phyloP scores from a whole-genome alignment of 805 yeast species.

The Starmerella sp. region DNA sequence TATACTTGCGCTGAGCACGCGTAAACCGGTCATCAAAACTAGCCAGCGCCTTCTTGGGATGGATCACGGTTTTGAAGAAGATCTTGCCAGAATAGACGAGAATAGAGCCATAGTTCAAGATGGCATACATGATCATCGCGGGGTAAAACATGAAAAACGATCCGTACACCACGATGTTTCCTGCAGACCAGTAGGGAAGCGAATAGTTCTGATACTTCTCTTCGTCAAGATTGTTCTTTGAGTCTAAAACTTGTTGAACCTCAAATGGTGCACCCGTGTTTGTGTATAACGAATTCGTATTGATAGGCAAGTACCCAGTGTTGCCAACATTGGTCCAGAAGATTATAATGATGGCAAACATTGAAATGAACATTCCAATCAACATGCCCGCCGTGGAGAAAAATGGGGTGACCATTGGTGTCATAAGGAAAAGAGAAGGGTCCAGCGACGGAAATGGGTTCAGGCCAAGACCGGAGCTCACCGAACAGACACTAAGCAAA shows the following conservation, averaged over 20 bases:
- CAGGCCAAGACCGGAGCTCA: slow-evolving; percentile 38
- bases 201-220: slow-evolving; percentile 46
- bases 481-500: slow-evolving; percentile 40
- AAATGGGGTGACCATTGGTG: slow-evolving; percentile 36
- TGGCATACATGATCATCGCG: slow-evolving; percentile 38
- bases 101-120: slow-evolving; percentile 20
- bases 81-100: slow-evolving; percentile 2
- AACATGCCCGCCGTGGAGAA: slow-evolving; percentile 30
- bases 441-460: slow-evolving; percentile 47
- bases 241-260: slow-evolving; percentile 39
- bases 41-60: slow-evolving; percentile 25
- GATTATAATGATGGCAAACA: slow-evolving; percentile 24
- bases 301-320: slow-evolving; percentile 44
- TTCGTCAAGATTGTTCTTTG: slow-evolving; percentile 34
- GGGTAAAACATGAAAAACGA: slow-evolving; percentile 48
- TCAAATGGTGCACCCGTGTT: slow-evolving; percentile 37
- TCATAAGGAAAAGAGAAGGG: slow-evolving; percentile 29
- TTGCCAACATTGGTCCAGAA: slow-evolving; percentile 40
- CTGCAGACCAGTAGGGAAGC: slow-evolving; percentile 58
- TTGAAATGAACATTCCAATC: slow-evolving; percentile 31
- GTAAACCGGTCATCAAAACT: slow-evolving; percentile 44
- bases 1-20: slow-evolving; percentile 44
- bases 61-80: slow-evolving; percentile 20
- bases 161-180: slow-evolving; percentile 47
- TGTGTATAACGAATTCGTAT: slow-evolving; percentile 34